Percentiles rank a stretch among this genome's conserved stretches.
These are phyloP conservation scores for Diutina catenulata DNA, from an alignment of 1,139 yeast genomes.

Conservation along the genomic window DNA sequence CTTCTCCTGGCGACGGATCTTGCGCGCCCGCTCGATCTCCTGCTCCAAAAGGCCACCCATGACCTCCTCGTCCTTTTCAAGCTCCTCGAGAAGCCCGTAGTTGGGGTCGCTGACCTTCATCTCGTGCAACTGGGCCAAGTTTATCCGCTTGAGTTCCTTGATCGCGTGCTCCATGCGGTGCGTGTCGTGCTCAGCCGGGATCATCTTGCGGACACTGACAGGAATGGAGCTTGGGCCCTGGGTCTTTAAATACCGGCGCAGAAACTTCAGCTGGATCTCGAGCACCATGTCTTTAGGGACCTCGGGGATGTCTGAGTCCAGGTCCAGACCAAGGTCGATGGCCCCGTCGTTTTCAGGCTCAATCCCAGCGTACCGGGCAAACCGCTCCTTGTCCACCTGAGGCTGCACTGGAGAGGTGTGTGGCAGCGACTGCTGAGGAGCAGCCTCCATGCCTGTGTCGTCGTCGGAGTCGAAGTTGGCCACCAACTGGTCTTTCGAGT, in stretches of 20 bases:
- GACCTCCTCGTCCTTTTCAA: constrained; percentile 1
- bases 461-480: background rate
- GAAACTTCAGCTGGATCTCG: background rate
- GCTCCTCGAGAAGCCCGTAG: constrained; percentile 1
- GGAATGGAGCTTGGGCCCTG: background rate
- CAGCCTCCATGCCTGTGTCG: too few species aligned
- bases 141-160: background rate
- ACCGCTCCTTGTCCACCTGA: too few species aligned
- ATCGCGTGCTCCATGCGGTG: background rate
- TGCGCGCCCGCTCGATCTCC: constrained; percentile 45
- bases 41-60: constrained; percentile 34
- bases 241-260: background rate
- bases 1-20: constrained; percentile 36
- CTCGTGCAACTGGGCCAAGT: background rate
- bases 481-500: background rate
- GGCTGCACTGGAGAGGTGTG: too few species aligned
- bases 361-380: too few species aligned
- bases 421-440: too few species aligned
- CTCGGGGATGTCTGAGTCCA: too few species aligned
- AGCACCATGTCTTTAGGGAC: background rate
- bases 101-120: background rate
- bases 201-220: background rate
- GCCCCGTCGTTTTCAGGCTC: too few species aligned
- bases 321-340: too few species aligned
- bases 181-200: background rate